Base-by-base conservation (phyloP, 345 rosid genomes). In the Populus euphratica region DNA sequence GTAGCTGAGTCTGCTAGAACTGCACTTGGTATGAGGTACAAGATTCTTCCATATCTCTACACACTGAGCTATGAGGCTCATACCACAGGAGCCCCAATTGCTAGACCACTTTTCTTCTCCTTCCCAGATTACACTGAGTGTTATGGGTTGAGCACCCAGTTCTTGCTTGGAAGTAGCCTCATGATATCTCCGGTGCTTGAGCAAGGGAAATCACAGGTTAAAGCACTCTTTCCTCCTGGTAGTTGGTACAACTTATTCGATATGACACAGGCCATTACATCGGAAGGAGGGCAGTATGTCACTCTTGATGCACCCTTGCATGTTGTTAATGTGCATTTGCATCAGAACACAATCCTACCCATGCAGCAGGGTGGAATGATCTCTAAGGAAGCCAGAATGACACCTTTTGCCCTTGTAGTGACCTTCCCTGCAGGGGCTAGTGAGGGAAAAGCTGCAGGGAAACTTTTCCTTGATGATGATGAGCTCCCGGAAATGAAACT, bases 51-150 rank as follows among this genome's bases (percentile, higher is more conserved):
- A 61, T 90, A 83, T 86, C 86, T 96, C 76, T 96, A 96, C 89
- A 92, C 99, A 0, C 81, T 96, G 27, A 93, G 54, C 88, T 92
- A 89, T 59, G 92, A 90, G 81, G 94, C 97, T 68, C 97, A 93
- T 78, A 76, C 36, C 17, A 89, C 77, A 1, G 97, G 99, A 72
- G 97, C 97, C 8, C 95, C 97, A 25, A 91, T 93, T 49, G 97
- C 97, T 5, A 85, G 98, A 75, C 99, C 99, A n/a, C 91, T 96
- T 76, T 96, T 96, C 93, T 96, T 96, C 89, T 87, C 99, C 1
- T 96, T 96, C 84, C 93, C 98, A 13, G 75, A 83, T 12, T 92
- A 84, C 79, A 77, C 80, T 0, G 87, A 90, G 29, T 89, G 94
- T 27, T 94, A 96, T 23, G 90, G 90, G 27, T 17, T 83, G 81